A percentile compares a stretch with the other conserved stretches of the same genome.
Conservation (phyloP, 1,284 basidiomycete species). For the Ustilago cynodontis region DNA sequence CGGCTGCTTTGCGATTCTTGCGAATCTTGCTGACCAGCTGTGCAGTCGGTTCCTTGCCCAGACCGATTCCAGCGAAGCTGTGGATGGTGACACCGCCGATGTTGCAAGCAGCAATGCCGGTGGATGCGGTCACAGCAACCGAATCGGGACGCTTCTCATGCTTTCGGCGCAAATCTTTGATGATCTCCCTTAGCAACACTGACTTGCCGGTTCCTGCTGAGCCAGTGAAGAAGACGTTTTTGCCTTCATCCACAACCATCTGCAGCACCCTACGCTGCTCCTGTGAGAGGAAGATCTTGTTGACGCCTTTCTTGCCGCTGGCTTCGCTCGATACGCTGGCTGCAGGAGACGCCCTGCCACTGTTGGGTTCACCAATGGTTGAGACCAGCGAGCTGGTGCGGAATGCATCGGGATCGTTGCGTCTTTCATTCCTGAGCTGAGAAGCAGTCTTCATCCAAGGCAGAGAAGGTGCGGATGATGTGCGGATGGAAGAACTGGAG, state of each 20-base stretch:
- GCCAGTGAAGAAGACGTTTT: constrained; percentile 96
- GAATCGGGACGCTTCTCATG: constrained; percentile 73
- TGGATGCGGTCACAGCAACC: constrained; percentile 87
- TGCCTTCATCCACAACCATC: constrained; percentile 64
- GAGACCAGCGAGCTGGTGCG: constrained; percentile 32
- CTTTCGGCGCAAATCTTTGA: constrained; percentile 76
- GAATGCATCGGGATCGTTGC: constrained; percentile 34
- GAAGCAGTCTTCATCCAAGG: constrained; percentile 47
- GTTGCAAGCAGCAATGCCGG: constrained; percentile 90
- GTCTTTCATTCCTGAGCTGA: constrained; percentile 35
- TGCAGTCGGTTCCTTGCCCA: constrained; percentile 80
- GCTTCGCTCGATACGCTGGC: not conserved
- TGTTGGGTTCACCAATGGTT: constrained; percentile 2
- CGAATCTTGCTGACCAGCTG: constrained; percentile 77
- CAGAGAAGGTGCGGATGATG: constrained; percentile 31
- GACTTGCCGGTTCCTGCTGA: constrained; percentile 95
- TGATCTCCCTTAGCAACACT: constrained; percentile 90
- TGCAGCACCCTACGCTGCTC: constrained; percentile 66
- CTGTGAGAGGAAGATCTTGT: constrained; percentile 56
- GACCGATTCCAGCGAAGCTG: constrained; percentile 88
- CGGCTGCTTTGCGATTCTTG: constrained; percentile 78
- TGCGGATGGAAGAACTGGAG: constrained; percentile 13
- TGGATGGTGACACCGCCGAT: constrained; percentile 93
- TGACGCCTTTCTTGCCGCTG: constrained; percentile 34
- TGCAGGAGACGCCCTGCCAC: constrained; percentile 14